Conservation (phyloP, 345 rosid species). For the Aegle marmelos region DNA sequence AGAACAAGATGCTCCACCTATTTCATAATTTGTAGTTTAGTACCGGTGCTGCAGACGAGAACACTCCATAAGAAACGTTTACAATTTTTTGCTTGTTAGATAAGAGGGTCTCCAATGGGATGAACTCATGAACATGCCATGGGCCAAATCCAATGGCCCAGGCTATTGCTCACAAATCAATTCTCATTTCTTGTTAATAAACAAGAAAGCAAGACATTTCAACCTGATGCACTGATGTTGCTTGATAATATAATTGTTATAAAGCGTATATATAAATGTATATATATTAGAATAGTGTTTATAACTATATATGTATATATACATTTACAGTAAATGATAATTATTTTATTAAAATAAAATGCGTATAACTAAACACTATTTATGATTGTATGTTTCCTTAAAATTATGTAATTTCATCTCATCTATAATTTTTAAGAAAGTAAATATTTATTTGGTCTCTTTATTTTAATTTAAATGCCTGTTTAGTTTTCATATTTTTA, state of each 20-base stretch:
- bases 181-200: not conserved
- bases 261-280: too few relatives aligned
- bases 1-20: not conserved
- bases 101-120: not conserved
- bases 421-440: not conserved
- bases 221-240: not conserved
- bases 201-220: not conserved
- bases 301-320: too few relatives aligned
- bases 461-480: too few relatives aligned
- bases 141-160: not conserved
- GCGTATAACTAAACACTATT: too few relatives aligned
- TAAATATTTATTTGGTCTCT: rapidly evolving
- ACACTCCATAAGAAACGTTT: not conserved
- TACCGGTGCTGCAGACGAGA: not conserved
- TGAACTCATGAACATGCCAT: not conserved
- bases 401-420: not conserved
- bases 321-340: too few relatives aligned
- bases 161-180: not conserved
- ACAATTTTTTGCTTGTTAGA: not conserved
- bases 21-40: too few relatives aligned
- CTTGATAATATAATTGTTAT: too few relatives aligned
- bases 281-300: too few relatives aligned
- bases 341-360: too few relatives aligned
- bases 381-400: rapidly evolving
- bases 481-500: too few relatives aligned